Percentiles rank a stretch among this genome's conserved stretches.
phyloP scores from a whole-genome alignment of 371 early-diverging fungal species.

The Synchytrium microbalum region DNA sequence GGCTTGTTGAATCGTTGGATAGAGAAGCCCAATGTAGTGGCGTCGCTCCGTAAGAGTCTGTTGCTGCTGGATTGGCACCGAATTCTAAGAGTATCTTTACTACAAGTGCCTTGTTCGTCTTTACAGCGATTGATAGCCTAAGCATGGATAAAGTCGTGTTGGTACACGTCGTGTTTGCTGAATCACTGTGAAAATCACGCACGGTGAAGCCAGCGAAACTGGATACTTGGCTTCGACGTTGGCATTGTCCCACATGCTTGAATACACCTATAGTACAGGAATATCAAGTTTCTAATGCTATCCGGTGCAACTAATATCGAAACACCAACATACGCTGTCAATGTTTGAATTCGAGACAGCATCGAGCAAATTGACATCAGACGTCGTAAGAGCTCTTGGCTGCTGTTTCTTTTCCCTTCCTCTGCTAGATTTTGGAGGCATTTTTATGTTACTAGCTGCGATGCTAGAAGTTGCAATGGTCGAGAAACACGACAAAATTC shows the following conservation, averaged over 20 bases:
- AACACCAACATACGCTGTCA: neutral
- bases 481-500: too few species aligned
- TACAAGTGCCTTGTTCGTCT: constrained; percentile 16
- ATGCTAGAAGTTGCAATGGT: too few species aligned
- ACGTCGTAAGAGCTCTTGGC: neutral
- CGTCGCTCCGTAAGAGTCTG: constrained; percentile 32
- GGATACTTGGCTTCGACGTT: constrained; percentile 30
- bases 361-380: neutral
- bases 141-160: neutral
- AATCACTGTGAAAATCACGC: neutral
- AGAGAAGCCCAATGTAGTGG: constrained; percentile 30
- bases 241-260: constrained; percentile 23
- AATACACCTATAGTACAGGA: constrained; percentile 22
- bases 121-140: neutral
- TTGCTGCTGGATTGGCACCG: constrained; percentile 21
- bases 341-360: neutral
- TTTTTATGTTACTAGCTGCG: too few species aligned
- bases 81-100: constrained; percentile 27
- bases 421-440: too few species aligned
- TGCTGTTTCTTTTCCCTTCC: too few species aligned
- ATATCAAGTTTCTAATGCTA: too few species aligned
- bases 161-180: neutral
- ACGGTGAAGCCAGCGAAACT: constrained; percentile 25
- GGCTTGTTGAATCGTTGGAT: neutral
- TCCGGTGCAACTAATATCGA: too few species aligned